These are phyloP conservation scores for Sambucus nigra DNA, from an alignment of 129 eudicot genomes.

Conservation along the genomic window DNA sequence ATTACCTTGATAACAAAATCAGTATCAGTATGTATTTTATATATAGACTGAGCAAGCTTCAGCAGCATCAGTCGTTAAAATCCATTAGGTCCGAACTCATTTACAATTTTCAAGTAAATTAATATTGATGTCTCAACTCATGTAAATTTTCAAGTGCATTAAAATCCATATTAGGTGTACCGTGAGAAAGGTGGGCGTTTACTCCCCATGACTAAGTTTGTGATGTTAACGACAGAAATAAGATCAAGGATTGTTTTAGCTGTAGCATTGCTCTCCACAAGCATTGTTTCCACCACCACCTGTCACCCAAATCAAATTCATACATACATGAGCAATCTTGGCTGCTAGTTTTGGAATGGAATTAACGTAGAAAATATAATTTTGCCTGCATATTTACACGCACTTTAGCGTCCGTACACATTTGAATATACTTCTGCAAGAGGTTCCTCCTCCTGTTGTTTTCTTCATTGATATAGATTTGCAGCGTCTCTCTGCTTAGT, in stretches of 20 bases:
- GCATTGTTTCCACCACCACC: constrained; percentile 79
- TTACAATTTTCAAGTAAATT: not conserved
- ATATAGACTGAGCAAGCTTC: not conserved
- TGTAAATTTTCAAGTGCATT: not conserved
- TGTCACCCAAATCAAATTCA: constrained; percentile 12
- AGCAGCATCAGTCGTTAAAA: not conserved
- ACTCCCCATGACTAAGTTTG: constrained; percentile 68
- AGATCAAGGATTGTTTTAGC: constrained; percentile 70
- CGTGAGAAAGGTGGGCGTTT: constrained; percentile 47
- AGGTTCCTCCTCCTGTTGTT: constrained; percentile 60
- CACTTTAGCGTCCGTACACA: constrained; percentile 71
- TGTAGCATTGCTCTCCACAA: constrained; percentile 72
- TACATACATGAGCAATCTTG: not conserved
- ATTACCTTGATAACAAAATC: constrained; percentile 2
- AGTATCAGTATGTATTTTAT: not conserved
- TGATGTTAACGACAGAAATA: constrained; percentile 56
- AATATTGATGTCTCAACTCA: not conserved
- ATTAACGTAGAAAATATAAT: not conserved
- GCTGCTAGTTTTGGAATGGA: too few species aligned
- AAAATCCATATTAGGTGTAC: too few species aligned
- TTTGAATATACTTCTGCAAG: constrained; percentile 65
- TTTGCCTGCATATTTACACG: constrained; percentile 3
- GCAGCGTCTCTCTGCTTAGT: constrained; percentile 60
- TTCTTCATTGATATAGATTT: constrained; percentile 65
- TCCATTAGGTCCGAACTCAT: not conserved